Conservation (phyloP, 192 early-diverging fungal species). For the Coemansia sp. region DNA sequence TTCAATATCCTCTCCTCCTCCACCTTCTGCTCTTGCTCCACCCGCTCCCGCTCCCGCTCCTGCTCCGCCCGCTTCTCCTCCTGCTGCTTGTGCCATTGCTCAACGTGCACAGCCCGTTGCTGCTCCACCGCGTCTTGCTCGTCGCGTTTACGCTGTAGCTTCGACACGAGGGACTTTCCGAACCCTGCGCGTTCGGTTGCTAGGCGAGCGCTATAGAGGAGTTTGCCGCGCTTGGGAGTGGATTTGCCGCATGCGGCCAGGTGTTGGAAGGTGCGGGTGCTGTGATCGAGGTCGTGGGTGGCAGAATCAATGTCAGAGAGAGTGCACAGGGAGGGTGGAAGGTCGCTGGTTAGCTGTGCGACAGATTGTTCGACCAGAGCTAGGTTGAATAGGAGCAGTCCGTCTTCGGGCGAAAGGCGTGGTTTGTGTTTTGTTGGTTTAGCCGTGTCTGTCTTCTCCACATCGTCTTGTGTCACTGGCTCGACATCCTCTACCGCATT, state of each 20-base stretch:
- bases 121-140: slow-evolving; percentile 46
- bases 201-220: background rate
- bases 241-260: background rate
- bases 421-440: background rate
- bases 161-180: background rate
- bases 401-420: background rate
- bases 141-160: background rate
- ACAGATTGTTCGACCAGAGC: background rate
- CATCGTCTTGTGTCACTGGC: background rate
- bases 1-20: slow-evolving; percentile 25
- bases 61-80: slow-evolving; percentile 48
- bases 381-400: background rate
- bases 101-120: slow-evolving; percentile 52
- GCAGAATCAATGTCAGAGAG: background rate
- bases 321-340: background rate
- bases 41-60: slow-evolving; percentile 32
- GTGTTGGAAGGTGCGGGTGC: background rate
- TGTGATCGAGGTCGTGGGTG: background rate
- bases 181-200: background rate
- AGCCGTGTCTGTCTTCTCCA: background rate
- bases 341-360: background rate
- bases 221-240: background rate
- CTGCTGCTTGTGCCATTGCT: slow-evolving; percentile 60
- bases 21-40: slow-evolving; percentile 12
- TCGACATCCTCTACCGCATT: background rate